Evolutionary conservation across 2,329 filamentous ascomycete genomes (phyloP).

Genomic region (Blastomyces percursus): DNA sequence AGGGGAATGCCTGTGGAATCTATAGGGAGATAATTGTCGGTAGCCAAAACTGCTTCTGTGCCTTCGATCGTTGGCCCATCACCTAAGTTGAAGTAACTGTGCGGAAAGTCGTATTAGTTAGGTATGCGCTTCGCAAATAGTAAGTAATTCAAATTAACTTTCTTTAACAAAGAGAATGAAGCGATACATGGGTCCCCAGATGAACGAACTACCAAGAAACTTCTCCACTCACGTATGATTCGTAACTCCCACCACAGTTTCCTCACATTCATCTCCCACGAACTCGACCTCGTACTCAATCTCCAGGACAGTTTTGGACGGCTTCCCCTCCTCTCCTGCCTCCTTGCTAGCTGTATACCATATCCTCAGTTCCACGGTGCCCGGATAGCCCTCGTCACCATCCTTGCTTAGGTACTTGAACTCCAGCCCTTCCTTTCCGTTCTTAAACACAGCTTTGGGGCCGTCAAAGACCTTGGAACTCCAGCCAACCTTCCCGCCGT

Average conservation of each 20-base stretch:
- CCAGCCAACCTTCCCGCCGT: conserved; percentile 67
- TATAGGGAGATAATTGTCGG: conserved; percentile 59
- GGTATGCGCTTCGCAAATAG: background rate
- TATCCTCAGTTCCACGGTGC: conserved; percentile 65
- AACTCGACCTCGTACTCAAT: conserved; percentile 87
- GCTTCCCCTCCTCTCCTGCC: conserved; percentile 41
- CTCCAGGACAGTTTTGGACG: conserved; percentile 59
- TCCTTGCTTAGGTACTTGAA: conserved; percentile 60
- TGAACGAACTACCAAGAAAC: background rate
- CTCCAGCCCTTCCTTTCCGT: conserved; percentile 55
- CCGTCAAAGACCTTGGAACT: conserved; percentile 68
- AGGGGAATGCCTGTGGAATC: conserved; percentile 65
- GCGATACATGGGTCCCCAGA: background rate
- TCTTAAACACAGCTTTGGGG: conserved; percentile 46
- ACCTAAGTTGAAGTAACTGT: conserved; percentile 58
- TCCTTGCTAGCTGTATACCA: conserved; percentile 69
- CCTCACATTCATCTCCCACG: conserved; percentile 62
- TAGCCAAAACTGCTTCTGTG: conserved; percentile 48
- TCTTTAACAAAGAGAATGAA: background rate
- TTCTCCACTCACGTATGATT: conserved; percentile 66
- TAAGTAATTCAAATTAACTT: background rate
- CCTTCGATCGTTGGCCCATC: conserved; percentile 49
- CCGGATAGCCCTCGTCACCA: conserved; percentile 83
- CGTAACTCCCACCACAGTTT: conserved; percentile 85
- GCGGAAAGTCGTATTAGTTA: background rate